Conservation (phyloP, 345 rosid genomes). For the Clausena lansium region DNA sequence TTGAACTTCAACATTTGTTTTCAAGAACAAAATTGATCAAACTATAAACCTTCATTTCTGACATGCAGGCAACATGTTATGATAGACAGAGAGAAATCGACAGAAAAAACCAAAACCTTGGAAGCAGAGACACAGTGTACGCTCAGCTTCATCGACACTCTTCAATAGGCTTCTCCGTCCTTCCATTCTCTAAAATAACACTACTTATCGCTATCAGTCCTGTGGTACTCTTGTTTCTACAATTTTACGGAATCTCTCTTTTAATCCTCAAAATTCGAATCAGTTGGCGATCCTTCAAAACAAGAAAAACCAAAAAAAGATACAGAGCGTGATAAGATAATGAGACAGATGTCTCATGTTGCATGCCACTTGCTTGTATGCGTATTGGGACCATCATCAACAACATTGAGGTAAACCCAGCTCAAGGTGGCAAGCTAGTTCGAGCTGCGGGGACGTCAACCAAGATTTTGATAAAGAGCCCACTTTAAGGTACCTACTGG, state of each 20-base stretch:
- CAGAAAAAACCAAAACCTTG: not conserved
- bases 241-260: not conserved
- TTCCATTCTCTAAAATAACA: not conserved
- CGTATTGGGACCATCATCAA: constrained; percentile 84
- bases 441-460: constrained; percentile 75
- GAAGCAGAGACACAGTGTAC: not conserved
- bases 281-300: constrained; percentile 9
- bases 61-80: too few relatives aligned
- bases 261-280: not conserved
- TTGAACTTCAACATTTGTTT: too few relatives aligned
- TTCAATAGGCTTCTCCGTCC: not conserved
- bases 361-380: constrained; percentile 81
- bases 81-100: too few relatives aligned
- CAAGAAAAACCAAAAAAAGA: not conserved
- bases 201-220: constrained; percentile 8
- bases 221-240: not conserved
- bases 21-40: not conserved
- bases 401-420: constrained; percentile 83
- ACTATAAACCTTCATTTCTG: not conserved
- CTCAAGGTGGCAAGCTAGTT: constrained; percentile 84
- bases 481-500: constrained; percentile 83
- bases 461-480: too few relatives aligned
- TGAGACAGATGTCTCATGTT: constrained; percentile 61
- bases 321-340: constrained; percentile 45
- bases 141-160: not conserved